Conservation (phyloP, 2,329 filamentous ascomycete species). For the Talaromyces sp. region DNA sequence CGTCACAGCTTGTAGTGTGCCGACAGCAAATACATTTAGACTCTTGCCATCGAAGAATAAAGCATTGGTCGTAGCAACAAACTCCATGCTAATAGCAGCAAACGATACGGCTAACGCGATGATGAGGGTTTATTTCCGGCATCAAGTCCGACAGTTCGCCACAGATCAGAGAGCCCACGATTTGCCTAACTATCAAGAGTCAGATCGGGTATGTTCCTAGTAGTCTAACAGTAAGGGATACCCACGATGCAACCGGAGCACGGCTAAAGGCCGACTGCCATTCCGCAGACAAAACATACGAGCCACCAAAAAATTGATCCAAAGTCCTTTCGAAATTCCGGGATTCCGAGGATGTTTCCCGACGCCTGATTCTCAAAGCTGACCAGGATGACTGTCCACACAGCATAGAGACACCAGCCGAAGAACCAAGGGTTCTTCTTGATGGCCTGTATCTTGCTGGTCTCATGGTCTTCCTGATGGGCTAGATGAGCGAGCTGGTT, state of each 20-base stretch:
- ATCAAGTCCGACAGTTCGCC: background rate
- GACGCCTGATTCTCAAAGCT: background rate
- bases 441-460: background rate
- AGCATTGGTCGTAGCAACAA: conserved; percentile 42
- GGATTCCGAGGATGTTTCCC: conserved; percentile 30
- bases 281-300: conserved; percentile 43
- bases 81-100: conserved; percentile 43
- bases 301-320: conserved; percentile 36
- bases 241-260: conserved; percentile 42
- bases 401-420: background rate
- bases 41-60: conserved; percentile 48
- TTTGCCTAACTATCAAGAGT: background rate
- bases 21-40: conserved; percentile 44
- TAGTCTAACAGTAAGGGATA: conserved; percentile 29
- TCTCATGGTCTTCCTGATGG: background rate
- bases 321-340: conserved; percentile 49
- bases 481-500: background rate
- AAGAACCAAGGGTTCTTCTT: background rate
- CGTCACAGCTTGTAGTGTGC: conserved; percentile 41
- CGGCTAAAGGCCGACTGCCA: conserved; percentile 50
- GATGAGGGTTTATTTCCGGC: background rate
- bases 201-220: background rate
- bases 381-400: background rate
- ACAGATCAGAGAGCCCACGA: background rate
- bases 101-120: conserved; percentile 39